Evolutionary conservation across 2,329 filamentous ascomycete species (phyloP).

Genomic region (Hirsutella thompsonii): DNA sequence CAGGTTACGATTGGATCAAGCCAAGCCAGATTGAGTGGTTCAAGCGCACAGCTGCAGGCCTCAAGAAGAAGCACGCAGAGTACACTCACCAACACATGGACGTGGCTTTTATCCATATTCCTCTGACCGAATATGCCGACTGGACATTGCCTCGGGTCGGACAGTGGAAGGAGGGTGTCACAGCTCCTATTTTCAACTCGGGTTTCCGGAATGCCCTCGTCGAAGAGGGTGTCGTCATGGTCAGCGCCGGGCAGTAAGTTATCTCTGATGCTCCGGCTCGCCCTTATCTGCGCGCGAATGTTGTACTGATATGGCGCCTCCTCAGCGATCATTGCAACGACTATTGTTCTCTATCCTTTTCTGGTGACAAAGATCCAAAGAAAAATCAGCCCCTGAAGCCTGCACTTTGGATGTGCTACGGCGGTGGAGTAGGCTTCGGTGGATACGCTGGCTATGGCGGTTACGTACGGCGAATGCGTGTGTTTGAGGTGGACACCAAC

Average conservation of each 20-base stretch:
- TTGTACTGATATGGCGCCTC: background rate
- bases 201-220: constrained; percentile 86
- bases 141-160: constrained; percentile 47
- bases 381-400: constrained; percentile 28
- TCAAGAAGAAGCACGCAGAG: constrained; percentile 67
- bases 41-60: constrained; percentile 56
- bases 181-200: constrained; percentile 79
- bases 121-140: constrained; percentile 74
- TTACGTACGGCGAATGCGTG: constrained; percentile 69
- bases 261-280: background rate
- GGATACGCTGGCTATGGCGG: constrained; percentile 88
- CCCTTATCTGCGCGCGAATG: constrained; percentile 8
- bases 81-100: constrained; percentile 93
- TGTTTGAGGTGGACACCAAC: constrained; percentile 92
- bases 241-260: constrained; percentile 80
- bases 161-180: constrained; percentile 69
- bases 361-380: constrained; percentile 14
- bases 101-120: constrained; percentile 95
- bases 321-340: constrained; percentile 86
- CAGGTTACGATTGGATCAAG: constrained; percentile 98
- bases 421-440: constrained; percentile 80
- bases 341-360: constrained; percentile 64
- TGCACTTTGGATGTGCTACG: constrained; percentile 96
- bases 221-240: constrained; percentile 72
- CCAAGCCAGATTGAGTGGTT: constrained; percentile 93